phyloP scores from a whole-genome alignment of 208 protist species.

The Trypanosoma lewisi region DNA sequence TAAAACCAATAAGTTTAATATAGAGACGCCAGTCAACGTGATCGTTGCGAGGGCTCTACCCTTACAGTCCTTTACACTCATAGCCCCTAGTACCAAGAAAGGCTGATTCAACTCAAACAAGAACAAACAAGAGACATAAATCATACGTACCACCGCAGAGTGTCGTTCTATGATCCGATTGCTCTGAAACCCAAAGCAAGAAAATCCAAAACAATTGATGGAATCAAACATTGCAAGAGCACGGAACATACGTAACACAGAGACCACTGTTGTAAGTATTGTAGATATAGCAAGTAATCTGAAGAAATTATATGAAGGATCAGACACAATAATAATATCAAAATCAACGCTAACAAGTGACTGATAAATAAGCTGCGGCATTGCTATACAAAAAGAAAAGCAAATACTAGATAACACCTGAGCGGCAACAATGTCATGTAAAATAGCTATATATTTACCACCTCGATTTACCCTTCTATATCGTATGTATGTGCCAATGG shows the following conservation, averaged over 20 bases:
- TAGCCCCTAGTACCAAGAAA: conserved; percentile 21
- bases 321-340: not conserved
- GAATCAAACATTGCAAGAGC: conserved; percentile 57
- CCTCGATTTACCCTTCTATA: conserved; percentile 18
- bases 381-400: conserved; percentile 50
- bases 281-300: conserved; percentile 32
- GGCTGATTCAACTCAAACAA: conserved; percentile 61
- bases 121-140: conserved; percentile 49
- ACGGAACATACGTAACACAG: conserved; percentile 46
- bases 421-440: conserved; percentile 63
- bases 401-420: conserved; percentile 49
- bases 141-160: conserved; percentile 33
- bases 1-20: conserved; percentile 32
- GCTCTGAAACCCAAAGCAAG: conserved; percentile 54
- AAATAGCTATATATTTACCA: conserved; percentile 31
- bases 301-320: conserved; percentile 22
- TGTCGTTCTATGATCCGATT: conserved; percentile 33
- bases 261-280: conserved; percentile 38
- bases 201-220: conserved; percentile 65
- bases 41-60: conserved; percentile 30
- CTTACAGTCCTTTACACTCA: conserved; percentile 16
- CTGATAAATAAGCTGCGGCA: conserved; percentile 72
- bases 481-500: conserved; percentile 42
- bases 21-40: conserved; percentile 26
- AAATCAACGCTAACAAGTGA: conserved; percentile 39